These are phyloP conservation scores for Hirschfeldia incana DNA, from an alignment of 345 rosid species.

Conservation along the genomic window DNA sequence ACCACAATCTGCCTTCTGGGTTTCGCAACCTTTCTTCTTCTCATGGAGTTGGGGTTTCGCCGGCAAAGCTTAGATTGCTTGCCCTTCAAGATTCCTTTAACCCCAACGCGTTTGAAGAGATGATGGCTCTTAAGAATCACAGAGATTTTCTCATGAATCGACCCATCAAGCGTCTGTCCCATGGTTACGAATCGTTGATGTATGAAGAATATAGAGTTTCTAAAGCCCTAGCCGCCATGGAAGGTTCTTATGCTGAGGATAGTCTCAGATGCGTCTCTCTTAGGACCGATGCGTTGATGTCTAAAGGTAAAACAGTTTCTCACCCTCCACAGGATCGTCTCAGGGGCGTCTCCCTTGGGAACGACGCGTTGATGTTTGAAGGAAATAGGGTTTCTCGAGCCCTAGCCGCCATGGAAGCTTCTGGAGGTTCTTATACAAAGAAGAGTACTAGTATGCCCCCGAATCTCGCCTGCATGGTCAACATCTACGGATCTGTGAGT, in stretches of 20 bases:
- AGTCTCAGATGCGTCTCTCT: not conserved
- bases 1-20: slow-evolving; percentile 28
- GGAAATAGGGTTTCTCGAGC: slow-evolving; percentile 36
- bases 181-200: slow-evolving; percentile 10
- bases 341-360: not conserved
- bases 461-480: slow-evolving; percentile 40
- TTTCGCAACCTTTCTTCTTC: slow-evolving; percentile 31
- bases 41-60: slow-evolving; percentile 16
- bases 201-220: slow-evolving; percentile 37
- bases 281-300: not conserved
- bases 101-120: slow-evolving; percentile 35
- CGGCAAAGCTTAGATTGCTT: slow-evolving; percentile 28
- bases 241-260: slow-evolving; percentile 21
- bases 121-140: slow-evolving; percentile 24
- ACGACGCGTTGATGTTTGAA: slow-evolving; percentile 18
- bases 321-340: not conserved
- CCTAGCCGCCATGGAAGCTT: slow-evolving; percentile 30
- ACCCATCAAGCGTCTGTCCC: slow-evolving; percentile 24
- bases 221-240: slow-evolving; percentile 29
- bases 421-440: slow-evolving; percentile 31
- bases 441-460: not conserved
- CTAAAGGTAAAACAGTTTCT: slow-evolving; percentile 37
- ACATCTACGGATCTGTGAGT: slow-evolving; percentile 45
- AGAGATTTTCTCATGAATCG: slow-evolving; percentile 40
- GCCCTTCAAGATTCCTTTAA: slow-evolving; percentile 36